Evolutionary conservation across 495 filamentous ascomycete species (phyloP).

Genomic region (Daldinia caldariorum): DNA sequence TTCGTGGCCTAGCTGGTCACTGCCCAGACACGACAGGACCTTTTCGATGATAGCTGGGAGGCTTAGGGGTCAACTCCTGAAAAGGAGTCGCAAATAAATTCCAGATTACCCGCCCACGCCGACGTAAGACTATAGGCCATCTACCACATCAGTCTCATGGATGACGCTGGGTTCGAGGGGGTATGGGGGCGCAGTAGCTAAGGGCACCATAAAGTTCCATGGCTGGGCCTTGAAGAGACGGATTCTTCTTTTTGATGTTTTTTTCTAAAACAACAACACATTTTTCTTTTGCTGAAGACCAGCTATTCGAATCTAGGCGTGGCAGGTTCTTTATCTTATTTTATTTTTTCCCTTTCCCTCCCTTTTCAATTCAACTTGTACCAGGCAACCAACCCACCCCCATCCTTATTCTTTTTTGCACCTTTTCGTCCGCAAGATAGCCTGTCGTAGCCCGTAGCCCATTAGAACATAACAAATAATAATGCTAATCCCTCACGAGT

Average conservation of each 20-base stretch:
- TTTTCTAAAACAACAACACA: neutral
- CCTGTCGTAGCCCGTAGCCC: no score
- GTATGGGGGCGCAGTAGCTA: neutral
- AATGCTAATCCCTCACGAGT: no score
- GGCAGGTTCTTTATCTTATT: neutral
- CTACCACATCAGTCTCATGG: neutral
- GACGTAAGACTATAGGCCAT: neutral
- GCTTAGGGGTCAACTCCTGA: slow-evolving; percentile 12
- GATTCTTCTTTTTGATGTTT: neutral
- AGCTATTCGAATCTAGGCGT: neutral
- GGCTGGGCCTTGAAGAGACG: neutral
- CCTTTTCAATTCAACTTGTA: neutral
- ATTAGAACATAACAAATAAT: no score
- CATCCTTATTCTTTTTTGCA: no score
- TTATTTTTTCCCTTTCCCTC: neutral
- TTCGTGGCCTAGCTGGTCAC: neutral
- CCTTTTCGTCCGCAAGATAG: no score
- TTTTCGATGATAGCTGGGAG: neutral
- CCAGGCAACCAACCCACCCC: neutral
- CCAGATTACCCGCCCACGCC: neutral
- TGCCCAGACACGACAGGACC: slow-evolving; percentile 3
- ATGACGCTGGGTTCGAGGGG: neutral
- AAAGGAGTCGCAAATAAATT: slow-evolving; percentile 28
- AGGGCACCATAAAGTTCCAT: slow-evolving; percentile 1
- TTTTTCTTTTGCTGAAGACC: neutral